These are phyloP conservation scores for Ambrosia trifida DNA, from an alignment of 129 eudicot species.

Conservation along the genomic window DNA sequence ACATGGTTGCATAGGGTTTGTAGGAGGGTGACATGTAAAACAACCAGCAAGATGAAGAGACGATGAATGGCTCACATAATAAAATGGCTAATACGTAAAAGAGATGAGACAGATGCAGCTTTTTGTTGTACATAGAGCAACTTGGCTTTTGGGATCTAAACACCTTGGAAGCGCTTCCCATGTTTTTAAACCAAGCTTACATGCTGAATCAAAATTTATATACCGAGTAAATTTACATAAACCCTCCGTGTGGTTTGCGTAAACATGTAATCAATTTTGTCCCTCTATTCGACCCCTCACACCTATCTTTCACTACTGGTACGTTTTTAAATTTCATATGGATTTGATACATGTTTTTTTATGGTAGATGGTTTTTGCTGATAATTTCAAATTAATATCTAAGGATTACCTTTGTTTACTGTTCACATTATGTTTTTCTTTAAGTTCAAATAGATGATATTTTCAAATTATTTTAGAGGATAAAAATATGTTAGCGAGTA, in stretches of 20 bases:
- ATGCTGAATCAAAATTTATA: background rate
- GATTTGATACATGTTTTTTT: background rate
- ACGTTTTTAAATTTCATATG: background rate
- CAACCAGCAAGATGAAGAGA: no score
- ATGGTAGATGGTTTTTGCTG: background rate
- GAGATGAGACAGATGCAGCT: no score
- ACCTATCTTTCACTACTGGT: background rate
- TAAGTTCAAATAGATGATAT: background rate
- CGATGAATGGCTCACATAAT: no score
- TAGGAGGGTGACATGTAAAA: no score
- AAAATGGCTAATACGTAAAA: no score
- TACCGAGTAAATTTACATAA: background rate
- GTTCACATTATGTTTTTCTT: background rate
- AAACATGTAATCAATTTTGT: background rate
- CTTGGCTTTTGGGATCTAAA: no score
- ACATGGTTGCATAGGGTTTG: no score
- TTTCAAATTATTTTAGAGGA: background rate
- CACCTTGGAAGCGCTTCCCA: no score
- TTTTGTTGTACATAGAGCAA: no score
- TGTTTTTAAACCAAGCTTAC: background rate
- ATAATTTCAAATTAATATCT: background rate
- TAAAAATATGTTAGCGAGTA: background rate
- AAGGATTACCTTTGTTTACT: background rate
- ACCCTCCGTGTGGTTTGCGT: background rate
- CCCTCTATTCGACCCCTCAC: background rate